Base-by-base conservation (phyloP, 2,329 filamentous ascomycete genomes). In the Exophiala mesophila region DNA sequence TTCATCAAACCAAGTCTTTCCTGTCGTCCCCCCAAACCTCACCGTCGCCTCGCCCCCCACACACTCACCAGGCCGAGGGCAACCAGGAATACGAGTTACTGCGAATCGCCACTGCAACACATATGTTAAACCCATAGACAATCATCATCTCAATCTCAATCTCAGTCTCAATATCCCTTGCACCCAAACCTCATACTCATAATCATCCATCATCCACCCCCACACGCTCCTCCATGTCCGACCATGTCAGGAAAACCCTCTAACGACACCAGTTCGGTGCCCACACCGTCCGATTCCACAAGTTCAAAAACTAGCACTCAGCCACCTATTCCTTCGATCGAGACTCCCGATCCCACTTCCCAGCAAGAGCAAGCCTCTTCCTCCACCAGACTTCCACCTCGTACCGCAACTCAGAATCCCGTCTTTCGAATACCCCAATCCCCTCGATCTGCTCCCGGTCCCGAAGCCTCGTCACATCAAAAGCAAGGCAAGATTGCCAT, bases 401-500 rank as follows among this genome's bases (percentile, higher is more conserved):
- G 24, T 13, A 39, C 47, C 3, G 24, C 40, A 21, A 31, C 44
- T 33, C 43, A 24, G 15, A 24, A 28, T 3, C 35, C 38, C 10
- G 17, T 39, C 4, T 55, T 56, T 28, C 49, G 54, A 9, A 35
- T 53, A 5, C 54, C 52, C 17, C 41, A 48, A 31, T 52, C 55
- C 26, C 48, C 52, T 8, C 44, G 30, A 5, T 26, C 23, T 26
- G 23, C 7, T 12, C 7, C 23, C 23, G 26, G 35, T 30, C n/a
- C 41, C 16, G 28, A 23, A 10, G 24, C 29, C 18, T 47, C 52
- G n/a, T 18, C 41, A 7, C 32, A 42, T 15, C 18, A 34, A 4
- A 55, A 50, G 36, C 39, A 39, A 10, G 50, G 49, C 28, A 57
- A 57, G 34, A 48, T 54, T 21, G 59, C 61, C 7, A 63, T 63